Percentiles rank a stretch among this genome's conserved stretches.
phyloP scores from a whole-genome alignment of 116 monocot genomes.

The Papilionanthe hybrid region DNA sequence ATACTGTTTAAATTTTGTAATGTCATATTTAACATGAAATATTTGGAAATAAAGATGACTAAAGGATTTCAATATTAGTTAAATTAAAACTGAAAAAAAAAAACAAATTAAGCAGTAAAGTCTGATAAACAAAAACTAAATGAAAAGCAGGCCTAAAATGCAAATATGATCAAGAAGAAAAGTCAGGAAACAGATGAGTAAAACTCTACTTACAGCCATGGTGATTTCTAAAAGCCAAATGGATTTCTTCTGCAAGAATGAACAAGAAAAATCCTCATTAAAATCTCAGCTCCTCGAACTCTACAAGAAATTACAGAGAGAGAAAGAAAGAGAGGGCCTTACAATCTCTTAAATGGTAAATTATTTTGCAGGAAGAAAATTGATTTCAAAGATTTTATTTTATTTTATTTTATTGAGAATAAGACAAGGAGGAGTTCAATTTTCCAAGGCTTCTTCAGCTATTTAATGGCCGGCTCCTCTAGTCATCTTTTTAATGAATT shows the following conservation, averaged over 20 bases:
- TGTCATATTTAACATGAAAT: too few species aligned
- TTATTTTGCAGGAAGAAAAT: not conserved
- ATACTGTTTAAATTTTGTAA: too few species aligned
- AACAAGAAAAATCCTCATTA: not conserved
- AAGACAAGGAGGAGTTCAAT: not conserved
- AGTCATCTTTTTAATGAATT: too few species aligned
- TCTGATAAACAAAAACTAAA: too few species aligned
- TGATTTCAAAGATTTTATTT: not conserved
- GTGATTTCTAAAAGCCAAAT: not conserved
- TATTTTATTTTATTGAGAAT: not conserved
- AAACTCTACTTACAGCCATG: constrained; percentile 15
- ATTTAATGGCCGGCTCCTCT: not conserved
- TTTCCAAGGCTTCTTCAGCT: not conserved
- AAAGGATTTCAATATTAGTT: too few species aligned
- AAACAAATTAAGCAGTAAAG: too few species aligned
- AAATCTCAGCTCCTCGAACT: not conserved
- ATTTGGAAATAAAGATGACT: too few species aligned
- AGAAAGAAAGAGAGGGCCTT: not conserved
- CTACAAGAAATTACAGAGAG: not conserved
- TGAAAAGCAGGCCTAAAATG: not conserved
- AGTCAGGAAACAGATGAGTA: not conserved
- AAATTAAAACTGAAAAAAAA: too few species aligned
- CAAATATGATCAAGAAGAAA: not conserved
- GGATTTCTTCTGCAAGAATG: not conserved
- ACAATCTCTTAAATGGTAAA: not conserved